These are phyloP conservation scores for Stramenopiles sp. DNA, from an alignment of 352 stramenopile genomes.

Conservation along the genomic window DNA sequence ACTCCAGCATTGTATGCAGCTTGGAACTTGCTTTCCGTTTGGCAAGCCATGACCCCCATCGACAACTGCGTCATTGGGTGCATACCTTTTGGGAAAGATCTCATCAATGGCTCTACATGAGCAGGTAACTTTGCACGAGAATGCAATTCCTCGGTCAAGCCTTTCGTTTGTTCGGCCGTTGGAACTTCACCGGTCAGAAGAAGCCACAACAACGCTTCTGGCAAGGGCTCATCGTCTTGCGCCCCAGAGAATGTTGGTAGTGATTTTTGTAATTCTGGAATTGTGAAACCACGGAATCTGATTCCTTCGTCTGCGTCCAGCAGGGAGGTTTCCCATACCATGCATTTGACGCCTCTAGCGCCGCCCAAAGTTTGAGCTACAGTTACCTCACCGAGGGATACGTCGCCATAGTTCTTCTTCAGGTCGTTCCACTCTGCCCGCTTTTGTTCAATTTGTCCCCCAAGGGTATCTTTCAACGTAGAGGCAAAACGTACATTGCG, in stretches of 20 bases:
- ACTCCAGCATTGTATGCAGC: conserved; percentile 87
- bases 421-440: conserved; percentile 78
- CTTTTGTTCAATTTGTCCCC: conserved; percentile 63
- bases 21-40: conserved; percentile 82
- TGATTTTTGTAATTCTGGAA: conserved; percentile 88
- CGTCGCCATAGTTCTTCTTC: conserved; percentile 73
- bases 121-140: conserved; percentile 70
- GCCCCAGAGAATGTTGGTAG: conserved; percentile 58
- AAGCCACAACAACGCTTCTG: conserved; percentile 91
- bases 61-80: conserved; percentile 98
- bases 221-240: conserved; percentile 73
- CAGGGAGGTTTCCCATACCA: conserved; percentile 94
- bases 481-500: not conserved
- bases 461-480: conserved; percentile 37
- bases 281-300: conserved; percentile 93
- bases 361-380: conserved; percentile 75
- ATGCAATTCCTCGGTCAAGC: conserved; percentile 85
- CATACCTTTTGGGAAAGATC: conserved; percentile 81
- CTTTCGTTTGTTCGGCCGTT: conserved; percentile 80
- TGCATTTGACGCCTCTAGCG: conserved; percentile 88
- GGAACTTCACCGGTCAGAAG: conserved; percentile 89
- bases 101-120: conserved; percentile 84
- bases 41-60: conserved; percentile 60
- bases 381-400: conserved; percentile 42
- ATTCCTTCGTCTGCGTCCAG: conserved; percentile 88